Base-by-base conservation (phyloP, 2,329 filamentous ascomycete genomes). In the Trichoderma sp. region DNA sequence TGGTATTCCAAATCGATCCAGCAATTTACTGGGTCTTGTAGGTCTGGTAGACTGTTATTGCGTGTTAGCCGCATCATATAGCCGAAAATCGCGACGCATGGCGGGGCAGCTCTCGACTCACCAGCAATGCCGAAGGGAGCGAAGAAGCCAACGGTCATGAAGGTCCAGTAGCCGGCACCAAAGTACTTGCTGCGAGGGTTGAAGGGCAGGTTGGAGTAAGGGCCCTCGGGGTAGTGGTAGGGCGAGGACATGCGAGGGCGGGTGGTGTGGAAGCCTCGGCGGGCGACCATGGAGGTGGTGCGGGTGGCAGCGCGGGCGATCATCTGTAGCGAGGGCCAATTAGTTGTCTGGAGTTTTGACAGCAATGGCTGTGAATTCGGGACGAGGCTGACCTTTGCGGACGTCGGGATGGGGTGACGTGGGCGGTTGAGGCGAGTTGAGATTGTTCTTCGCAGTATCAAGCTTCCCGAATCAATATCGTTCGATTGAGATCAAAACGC, bases 141-240 rank as follows among this genome's bases (percentile, higher is more conserved):
- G 75, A 83, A 78, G 81, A 90, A 90, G 71, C 86, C 87, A 71
- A 82, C 79, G 75, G 76, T 79, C 76, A 81, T 79, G 85, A 92
- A 96, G 72, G 80, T 79, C 91, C 93, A 96, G 90, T 91, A 99
- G 83, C 90, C 87, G 75, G 93, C 72, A 74, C 85, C 88, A 81
- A 99, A 99, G 84, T 87, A 91, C 84, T 90, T 92, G 80, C 90
- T 95, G 84, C 93, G 87, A 75, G 96, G 92, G 87, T 99, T 97
- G 90, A 99, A 99, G 74, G 96, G 96, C 74, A 99, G 84, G 88
- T 97, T 98, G 86, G 87, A 90, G 83, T 93, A 91, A 78, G 95
- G 92, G 74, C 95, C 96, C 86, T 98, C 95, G 76, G 95, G 91
- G 86, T 99, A 99, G 87, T 99, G 96, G 90, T 97, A 97, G 73